Conservation (phyloP, 768 basidiomycete species). For the Lactarius quietus region DNA sequence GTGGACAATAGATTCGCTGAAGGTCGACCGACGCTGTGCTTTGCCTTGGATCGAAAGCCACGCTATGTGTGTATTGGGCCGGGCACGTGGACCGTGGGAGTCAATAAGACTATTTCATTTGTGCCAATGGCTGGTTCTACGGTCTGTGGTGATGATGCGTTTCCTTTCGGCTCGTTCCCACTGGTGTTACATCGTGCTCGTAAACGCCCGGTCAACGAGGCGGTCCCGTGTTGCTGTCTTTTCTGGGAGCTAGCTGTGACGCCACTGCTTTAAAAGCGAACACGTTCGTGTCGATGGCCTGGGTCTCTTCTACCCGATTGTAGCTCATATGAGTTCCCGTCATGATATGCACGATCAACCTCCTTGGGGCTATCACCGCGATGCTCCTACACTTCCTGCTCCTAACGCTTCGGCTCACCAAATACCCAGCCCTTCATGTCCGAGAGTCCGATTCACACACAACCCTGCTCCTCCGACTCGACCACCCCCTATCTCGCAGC, state of each 20-base stretch:
- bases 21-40: not conserved
- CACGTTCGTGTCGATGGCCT: conserved; percentile 1
- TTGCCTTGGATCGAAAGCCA: not conserved
- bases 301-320: not conserved
- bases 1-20: not conserved
- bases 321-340: not conserved
- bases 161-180: not conserved
- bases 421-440: not conserved
- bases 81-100: not conserved
- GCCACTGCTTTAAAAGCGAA: not conserved
- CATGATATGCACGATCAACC: not conserved
- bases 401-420: not conserved
- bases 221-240: not conserved
- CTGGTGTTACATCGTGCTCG: not conserved
- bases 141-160: not conserved
- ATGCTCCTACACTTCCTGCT: not conserved
- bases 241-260: not conserved
- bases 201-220: not conserved
- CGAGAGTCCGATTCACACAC: not conserved
- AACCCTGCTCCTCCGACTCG: not conserved
- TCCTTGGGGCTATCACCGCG: not conserved
- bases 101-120: not conserved
- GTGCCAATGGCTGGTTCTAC: not conserved
- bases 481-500: not conserved
- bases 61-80: not conserved